A percentile compares a stretch with the other conserved stretches of the same genome.
These are phyloP conservation scores for Candida maesae DNA, from an alignment of 805 yeast genomes.

Conservation along the genomic window DNA sequence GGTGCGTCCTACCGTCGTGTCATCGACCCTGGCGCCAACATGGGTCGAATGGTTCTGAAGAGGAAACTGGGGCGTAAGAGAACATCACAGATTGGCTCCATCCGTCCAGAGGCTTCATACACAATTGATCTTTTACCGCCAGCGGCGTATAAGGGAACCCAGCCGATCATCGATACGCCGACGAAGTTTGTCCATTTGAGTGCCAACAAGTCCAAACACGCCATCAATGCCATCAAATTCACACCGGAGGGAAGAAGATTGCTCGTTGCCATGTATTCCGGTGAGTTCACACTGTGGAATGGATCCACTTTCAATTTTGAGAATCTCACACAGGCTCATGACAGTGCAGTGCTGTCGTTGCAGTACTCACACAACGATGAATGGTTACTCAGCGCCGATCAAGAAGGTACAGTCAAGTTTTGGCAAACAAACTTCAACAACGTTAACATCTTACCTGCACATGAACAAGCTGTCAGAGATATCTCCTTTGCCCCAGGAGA, in stretches of 20 bases:
- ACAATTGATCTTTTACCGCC: conserved; percentile 66
- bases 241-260: conserved; percentile 94
- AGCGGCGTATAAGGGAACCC: conserved; percentile 43
- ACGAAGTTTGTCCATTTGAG: conserved; percentile 87
- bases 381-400: conserved; percentile 93
- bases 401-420: conserved; percentile 84
- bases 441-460: conserved; percentile 77
- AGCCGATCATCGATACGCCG: conserved; percentile 58
- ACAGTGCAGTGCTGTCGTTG: conserved; percentile 75
- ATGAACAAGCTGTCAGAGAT: conserved; percentile 80
- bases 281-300: conserved; percentile 96
- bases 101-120: conserved; percentile 69
- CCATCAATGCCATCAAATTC: conserved; percentile 88
- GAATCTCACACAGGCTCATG: conserved; percentile 98
- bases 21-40: conserved; percentile 72
- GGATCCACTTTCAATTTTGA: conserved; percentile 94
- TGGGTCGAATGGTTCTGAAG: conserved; percentile 58
- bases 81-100: conserved; percentile 38
- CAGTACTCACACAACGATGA: conserved; percentile 87
- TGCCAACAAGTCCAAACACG: conserved; percentile 87
- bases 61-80: conserved; percentile 41
- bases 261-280: conserved; percentile 85
- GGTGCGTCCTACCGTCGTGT: conserved; percentile 57
- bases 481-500: conserved; percentile 89
- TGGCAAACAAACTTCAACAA: conserved; percentile 99